Evolutionary conservation across 176 grass and related monocot genomes (phyloP).

Genomic region (Elymus sibiricus): DNA sequence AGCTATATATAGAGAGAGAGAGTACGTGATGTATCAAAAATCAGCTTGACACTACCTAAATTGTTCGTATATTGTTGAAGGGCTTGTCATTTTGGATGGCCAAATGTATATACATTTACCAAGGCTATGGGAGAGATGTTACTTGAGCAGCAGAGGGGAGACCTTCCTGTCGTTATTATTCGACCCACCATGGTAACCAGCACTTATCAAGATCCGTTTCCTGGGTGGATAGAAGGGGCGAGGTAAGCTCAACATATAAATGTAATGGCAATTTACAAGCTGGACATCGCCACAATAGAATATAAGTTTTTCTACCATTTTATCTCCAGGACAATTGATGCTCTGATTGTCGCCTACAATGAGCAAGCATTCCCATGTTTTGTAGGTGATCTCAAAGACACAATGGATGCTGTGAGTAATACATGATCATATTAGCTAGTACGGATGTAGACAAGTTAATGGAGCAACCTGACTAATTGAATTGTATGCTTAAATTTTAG

Average conservation of each 20-base stretch:
- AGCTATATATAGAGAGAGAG: not conserved
- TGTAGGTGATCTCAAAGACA: conserved; percentile 20
- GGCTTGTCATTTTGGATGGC: conserved; percentile 62
- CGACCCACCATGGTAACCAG: conserved; percentile 58
- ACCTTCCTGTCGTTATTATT: conserved; percentile 57
- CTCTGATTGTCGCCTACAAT: conserved; percentile 33
- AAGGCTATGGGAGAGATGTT: conserved; percentile 78
- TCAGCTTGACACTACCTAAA: not conserved
- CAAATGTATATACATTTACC: conserved; percentile 61
- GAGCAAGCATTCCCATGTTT: conserved; percentile 51
- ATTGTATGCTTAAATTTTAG: not conserved
- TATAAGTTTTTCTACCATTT: not conserved
- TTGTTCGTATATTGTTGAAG: conserved; percentile 16
- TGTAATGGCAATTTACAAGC: not conserved
- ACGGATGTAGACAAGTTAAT: not conserved
- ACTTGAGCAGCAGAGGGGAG: conserved; percentile 41
- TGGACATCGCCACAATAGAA: not conserved
- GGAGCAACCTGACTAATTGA: not conserved
- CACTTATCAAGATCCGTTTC: conserved; percentile 48
- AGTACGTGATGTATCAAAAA: not conserved
- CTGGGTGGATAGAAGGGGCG: conserved; percentile 63
- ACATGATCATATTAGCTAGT: not conserved
- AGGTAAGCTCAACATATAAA: conserved; percentile 23
- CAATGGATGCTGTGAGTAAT: conserved; percentile 44
- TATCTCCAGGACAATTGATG: conserved; percentile 54